Evolutionary conservation across 345 rosid genomes (phyloP).

Genomic region (Eucalyptus dawsonii): DNA sequence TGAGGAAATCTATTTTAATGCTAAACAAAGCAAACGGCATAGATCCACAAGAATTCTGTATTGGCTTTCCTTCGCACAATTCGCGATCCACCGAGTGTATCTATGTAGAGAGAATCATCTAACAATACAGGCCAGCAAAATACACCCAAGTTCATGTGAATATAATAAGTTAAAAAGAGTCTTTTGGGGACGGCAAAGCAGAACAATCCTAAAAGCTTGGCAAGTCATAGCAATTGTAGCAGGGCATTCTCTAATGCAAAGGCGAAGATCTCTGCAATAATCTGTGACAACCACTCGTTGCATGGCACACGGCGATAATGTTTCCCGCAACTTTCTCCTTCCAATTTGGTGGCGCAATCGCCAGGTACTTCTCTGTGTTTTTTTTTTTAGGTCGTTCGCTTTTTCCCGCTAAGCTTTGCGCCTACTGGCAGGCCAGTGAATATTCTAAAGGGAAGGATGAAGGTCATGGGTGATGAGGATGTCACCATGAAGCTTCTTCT

Average conservation of each 20-base stretch:
- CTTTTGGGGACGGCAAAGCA: neutral
- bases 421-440: neutral
- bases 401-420: neutral
- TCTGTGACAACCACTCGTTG: neutral
- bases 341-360: neutral
- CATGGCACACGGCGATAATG: neutral
- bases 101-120: neutral
- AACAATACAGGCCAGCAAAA: neutral
- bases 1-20: neutral
- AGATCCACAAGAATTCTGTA: neutral
- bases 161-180: neutral
- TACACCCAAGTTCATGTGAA: neutral
- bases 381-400: neutral
- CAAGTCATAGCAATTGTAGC: neutral
- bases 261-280: neutral
- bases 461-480: neutral
- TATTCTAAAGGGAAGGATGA: neutral
- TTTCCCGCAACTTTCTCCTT: neutral
- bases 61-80: neutral
- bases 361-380: neutral
- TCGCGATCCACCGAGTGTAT: neutral
- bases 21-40: neutral
- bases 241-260: neutral
- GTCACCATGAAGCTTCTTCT: neutral
- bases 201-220: neutral